Percentiles rank a stretch among this genome's conserved stretches.
Conservation (phyloP, 257 asterid genomes). For the Solanum habrochaites region DNA sequence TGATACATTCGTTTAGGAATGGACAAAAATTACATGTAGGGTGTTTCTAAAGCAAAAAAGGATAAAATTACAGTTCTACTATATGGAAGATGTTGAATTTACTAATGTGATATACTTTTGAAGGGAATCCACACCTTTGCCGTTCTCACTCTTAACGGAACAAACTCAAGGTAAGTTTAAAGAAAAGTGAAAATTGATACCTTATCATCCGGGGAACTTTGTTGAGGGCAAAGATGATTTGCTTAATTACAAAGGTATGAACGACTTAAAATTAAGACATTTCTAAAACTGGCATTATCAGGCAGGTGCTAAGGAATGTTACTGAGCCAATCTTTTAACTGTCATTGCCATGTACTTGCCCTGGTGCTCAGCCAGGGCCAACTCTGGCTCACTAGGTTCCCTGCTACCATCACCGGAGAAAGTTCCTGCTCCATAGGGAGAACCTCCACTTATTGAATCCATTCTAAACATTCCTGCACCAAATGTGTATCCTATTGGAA, state of each 20-base stretch:
- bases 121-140: neutral
- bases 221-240: neutral
- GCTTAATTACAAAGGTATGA: neutral
- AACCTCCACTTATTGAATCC: constrained; percentile 59
- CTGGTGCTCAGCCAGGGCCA: constrained; percentile 44
- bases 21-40: neutral
- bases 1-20: neutral
- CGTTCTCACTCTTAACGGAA: neutral
- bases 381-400: constrained; percentile 29
- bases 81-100: neutral
- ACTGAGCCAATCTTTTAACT: constrained; percentile 10
- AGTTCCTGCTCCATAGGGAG: constrained; percentile 46
- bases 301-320: neutral
- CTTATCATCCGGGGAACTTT: neutral
- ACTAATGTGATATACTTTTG: neutral
- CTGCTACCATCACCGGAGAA: constrained; percentile 33
- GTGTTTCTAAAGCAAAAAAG: neutral
- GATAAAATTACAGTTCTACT: neutral
- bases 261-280: neutral
- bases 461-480: constrained; percentile 81
- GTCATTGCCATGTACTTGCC: constrained; percentile 40
- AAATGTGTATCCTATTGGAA: constrained; percentile 81
- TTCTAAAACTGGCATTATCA: neutral
- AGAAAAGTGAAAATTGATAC: neutral
- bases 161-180: neutral